Evolutionary conservation across 768 basidiomycete genomes (phyloP).

Genomic region (Russula virescens): DNA sequence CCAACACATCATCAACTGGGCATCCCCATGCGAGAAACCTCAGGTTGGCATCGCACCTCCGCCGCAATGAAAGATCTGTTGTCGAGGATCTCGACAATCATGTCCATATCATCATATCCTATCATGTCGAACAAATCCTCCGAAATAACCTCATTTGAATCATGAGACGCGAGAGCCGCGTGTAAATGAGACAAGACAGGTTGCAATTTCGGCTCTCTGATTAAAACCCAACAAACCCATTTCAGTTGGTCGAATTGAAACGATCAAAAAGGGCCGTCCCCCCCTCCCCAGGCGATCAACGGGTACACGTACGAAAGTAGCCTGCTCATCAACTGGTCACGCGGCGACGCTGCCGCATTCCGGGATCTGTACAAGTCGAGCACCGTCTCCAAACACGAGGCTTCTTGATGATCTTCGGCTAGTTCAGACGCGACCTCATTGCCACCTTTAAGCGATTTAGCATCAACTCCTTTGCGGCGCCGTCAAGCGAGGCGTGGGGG

Average conservation of each 20-base stretch:
- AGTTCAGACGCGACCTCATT: conserved; percentile 7
- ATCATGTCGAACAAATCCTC: conserved; percentile 71
- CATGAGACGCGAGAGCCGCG: conserved; percentile 42
- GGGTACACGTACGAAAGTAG: conserved; percentile 22
- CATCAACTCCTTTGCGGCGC: not conserved
- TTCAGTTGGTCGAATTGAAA: not conserved
- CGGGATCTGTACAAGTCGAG: conserved; percentile 19
- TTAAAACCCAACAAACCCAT: not conserved
- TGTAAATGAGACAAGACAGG: conserved; percentile 28
- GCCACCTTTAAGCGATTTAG: conserved; percentile 9
- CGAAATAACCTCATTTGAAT: conserved; percentile 66
- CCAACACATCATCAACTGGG: conserved; percentile 5
- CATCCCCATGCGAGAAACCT: not conserved
- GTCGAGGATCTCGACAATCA: conserved; percentile 63
- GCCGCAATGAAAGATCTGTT: conserved; percentile 45
- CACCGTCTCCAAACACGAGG: conserved; percentile 17
- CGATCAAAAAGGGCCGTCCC: not conserved
- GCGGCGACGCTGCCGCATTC: not conserved
- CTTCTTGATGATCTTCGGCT: conserved; percentile 13
- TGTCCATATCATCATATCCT: conserved; percentile 79
- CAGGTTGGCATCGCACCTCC: conserved; percentile 46
- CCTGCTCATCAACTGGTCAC: conserved; percentile 12
- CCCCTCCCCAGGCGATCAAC: not conserved
- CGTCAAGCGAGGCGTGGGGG: not conserved
- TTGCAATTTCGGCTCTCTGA: conserved; percentile 30